Conservation (phyloP, 164 flowering plant genomes). For the Buxus sempervirens region DNA sequence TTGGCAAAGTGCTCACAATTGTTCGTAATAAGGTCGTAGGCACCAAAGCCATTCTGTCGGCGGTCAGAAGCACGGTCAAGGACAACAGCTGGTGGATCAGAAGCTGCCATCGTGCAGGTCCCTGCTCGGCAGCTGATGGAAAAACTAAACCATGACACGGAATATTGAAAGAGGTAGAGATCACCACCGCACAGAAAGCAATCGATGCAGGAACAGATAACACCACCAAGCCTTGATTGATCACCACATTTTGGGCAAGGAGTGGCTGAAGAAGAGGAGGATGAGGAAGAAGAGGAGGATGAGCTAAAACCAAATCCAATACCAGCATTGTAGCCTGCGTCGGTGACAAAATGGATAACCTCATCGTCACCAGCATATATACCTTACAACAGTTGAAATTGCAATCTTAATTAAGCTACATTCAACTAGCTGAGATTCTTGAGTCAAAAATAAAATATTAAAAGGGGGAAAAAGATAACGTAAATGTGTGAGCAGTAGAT, state of each 20-base stretch:
- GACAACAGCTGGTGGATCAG: conserved; percentile 58
- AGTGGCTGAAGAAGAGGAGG: conserved; percentile 33
- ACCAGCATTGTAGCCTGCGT: conserved; percentile 69
- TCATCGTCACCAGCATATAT: conserved; percentile 59
- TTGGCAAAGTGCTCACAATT: conserved; percentile 88
- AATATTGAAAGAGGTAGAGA: conserved; percentile 63
- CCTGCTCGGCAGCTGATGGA: conserved; percentile 77
- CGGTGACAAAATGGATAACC: conserved; percentile 82
- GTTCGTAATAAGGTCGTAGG: conserved; percentile 63
- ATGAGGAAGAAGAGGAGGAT: conserved; percentile 56
- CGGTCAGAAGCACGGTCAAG: conserved; percentile 61
- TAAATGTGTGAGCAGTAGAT: too few species aligned
- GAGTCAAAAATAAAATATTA: too few species aligned
- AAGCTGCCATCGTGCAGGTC: conserved; percentile 67
- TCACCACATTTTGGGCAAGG: conserved; percentile 72
- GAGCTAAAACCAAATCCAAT: conserved; percentile 67
- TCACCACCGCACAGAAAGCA: conserved; percentile 76
- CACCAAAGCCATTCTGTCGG: conserved; percentile 73
- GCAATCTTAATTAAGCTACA: not conserved
- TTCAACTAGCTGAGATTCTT: not conserved
- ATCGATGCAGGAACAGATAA: conserved; percentile 66
- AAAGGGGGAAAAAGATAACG: too few species aligned
- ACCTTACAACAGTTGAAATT: conserved; percentile 30
- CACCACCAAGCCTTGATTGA: conserved; percentile 50
- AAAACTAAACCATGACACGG: conserved; percentile 46